A percentile compares a stretch with the other conserved stretches of the same genome.
Evolutionary conservation across 140 eudicot genomes (phyloP).

Genomic region (Stevia rebaudiana): DNA sequence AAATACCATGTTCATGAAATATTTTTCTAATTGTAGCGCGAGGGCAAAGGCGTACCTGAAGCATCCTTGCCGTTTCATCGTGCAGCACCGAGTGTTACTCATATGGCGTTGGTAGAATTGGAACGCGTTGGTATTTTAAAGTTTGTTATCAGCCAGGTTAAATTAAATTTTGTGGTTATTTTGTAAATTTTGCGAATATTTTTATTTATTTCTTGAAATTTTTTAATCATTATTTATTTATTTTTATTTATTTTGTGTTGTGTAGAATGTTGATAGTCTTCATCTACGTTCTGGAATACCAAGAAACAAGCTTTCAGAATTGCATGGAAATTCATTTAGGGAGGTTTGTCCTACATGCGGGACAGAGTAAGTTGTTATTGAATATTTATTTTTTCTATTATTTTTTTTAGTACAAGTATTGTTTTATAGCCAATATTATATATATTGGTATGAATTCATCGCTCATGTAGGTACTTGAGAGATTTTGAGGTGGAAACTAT

Average conservation of each 20-base stretch:
- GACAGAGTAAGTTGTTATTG: constrained; percentile 46
- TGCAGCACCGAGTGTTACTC: constrained; percentile 82
- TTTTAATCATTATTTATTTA: not conserved
- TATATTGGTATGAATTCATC: constrained; percentile 5
- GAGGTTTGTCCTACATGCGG: constrained; percentile 84
- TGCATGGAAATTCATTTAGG: constrained; percentile 92
- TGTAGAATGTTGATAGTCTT: constrained; percentile 91
- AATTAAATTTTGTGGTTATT: not conserved
- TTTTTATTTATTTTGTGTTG: not conserved
- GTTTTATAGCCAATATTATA: not conserved
- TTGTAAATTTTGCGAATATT: not conserved
- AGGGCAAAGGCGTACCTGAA: constrained; percentile 90
- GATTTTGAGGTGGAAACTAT: constrained; percentile 92
- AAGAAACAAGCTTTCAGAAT: constrained; percentile 75
- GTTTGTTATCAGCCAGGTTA: constrained; percentile 91
- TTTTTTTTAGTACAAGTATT: constrained; percentile 1
- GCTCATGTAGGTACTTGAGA: constrained; percentile 59
- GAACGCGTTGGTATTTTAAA: constrained; percentile 80
- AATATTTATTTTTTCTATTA: not conserved
- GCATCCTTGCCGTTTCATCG: constrained; percentile 95
- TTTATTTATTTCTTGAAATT: not conserved
- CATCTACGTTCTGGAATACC: constrained; percentile 95
- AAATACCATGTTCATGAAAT: not conserved
- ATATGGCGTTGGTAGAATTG: constrained; percentile 86
- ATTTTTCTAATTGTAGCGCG: constrained; percentile 48